Conservation (phyloP, 2,329 filamentous ascomycete genomes). For the Diplodia sapinea region DNA sequence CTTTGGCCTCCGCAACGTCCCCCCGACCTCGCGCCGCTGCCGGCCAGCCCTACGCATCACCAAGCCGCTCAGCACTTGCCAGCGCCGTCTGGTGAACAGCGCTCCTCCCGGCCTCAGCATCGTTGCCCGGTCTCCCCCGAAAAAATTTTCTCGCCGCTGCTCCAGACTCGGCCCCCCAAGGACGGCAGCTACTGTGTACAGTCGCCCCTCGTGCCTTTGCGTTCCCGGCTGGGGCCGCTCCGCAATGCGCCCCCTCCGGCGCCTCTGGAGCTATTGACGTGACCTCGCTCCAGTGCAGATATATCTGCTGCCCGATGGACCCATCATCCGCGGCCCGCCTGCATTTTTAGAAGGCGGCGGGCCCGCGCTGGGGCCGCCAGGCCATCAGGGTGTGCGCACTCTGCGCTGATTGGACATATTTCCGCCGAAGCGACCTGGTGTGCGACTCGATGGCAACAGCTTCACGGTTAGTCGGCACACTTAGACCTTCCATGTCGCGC, state of each 20-base stretch:
- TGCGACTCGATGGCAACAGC: slow-evolving; percentile 26
- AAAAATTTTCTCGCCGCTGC: slow-evolving; percentile 1
- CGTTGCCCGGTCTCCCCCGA: slow-evolving; percentile 9
- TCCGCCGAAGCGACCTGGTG: slow-evolving; percentile 28
- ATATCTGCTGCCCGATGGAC: slow-evolving; percentile 27
- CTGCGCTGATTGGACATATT: slow-evolving; percentile 22
- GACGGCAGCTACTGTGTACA: not conserved
- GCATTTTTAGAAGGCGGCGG: slow-evolving; percentile 28
- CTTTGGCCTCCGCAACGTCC: slow-evolving; percentile 18
- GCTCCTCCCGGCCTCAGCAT: not conserved
- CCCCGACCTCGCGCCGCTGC: slow-evolving; percentile 17
- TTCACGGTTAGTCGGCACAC: slow-evolving; percentile 28
- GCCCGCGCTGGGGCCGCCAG: slow-evolving; percentile 15
- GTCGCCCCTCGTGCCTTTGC: not conserved
- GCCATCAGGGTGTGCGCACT: not conserved
- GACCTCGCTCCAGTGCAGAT: slow-evolving; percentile 16
- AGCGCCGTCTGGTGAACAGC: slow-evolving; percentile 13
- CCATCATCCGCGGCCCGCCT: slow-evolving; percentile 23
- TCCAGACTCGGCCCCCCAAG: not conserved
- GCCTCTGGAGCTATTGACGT: slow-evolving; percentile 17
- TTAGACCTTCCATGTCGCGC: slow-evolving; percentile 19
- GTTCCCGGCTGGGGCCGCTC: slow-evolving; percentile 5
- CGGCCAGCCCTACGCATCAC: slow-evolving; percentile 17
- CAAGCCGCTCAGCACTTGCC: slow-evolving; percentile 1
- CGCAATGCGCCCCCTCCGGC: slow-evolving; percentile 2